Evolutionary conservation across 345 rosid species (phyloP).

Genomic region (Aegle marmelos): DNA sequence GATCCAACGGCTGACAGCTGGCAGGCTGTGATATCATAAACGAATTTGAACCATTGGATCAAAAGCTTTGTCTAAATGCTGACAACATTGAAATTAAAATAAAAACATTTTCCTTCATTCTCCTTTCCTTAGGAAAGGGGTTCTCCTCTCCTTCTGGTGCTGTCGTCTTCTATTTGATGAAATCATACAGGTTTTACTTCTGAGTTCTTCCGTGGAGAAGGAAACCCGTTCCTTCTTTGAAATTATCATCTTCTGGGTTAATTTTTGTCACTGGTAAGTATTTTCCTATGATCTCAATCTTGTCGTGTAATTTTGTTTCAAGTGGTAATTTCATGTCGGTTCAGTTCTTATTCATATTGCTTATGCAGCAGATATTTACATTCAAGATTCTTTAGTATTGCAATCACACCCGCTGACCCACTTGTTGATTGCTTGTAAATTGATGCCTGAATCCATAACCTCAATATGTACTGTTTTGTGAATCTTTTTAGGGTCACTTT

Average conservation of each 20-base stretch:
- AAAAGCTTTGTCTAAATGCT: background rate
- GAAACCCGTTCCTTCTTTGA: background rate
- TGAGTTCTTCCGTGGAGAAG: background rate
- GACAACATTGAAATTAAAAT: background rate
- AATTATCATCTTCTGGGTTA: background rate
- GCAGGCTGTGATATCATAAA: background rate
- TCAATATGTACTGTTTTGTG: background rate
- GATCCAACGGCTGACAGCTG: slow-evolving; percentile 15
- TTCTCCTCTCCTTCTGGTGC: background rate
- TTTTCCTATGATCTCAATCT: background rate
- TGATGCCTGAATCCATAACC: background rate
- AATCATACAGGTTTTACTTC: background rate
- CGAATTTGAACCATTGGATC: slow-evolving; percentile 15
- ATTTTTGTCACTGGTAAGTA: background rate
- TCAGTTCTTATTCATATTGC: background rate
- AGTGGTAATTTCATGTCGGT: background rate
- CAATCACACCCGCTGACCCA: background rate
- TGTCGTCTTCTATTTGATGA: background rate
- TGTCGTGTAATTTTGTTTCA: background rate
- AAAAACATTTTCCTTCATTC: too few relatives aligned
- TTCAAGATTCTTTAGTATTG: background rate
- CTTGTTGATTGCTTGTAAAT: background rate
- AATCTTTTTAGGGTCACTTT: background rate
- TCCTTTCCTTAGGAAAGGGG: background rate
- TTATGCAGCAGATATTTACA: background rate